Percentiles rank a stretch among this genome's conserved stretches.
Evolutionary conservation across 352 stramenopile species (phyloP).

Genomic region (Pythium rhizo-oryzae): DNA sequence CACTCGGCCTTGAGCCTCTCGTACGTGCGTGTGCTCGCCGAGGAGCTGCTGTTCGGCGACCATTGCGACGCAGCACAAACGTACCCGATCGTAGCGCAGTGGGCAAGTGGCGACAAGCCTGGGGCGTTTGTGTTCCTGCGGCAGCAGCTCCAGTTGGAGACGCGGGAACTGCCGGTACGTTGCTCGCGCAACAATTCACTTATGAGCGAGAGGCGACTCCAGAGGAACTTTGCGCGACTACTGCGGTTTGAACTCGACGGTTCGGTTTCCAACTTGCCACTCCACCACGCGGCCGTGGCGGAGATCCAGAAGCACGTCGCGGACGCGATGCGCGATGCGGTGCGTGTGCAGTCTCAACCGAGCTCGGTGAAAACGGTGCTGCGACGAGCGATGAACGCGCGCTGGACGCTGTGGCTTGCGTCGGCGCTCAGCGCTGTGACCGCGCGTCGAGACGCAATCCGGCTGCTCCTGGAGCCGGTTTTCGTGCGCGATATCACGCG

Average conservation of each 20-base stretch:
- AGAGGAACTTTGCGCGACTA: background rate
- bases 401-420: slow-evolving; percentile 23
- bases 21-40: slow-evolving; percentile 14
- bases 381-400: slow-evolving; percentile 14
- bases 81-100: slow-evolving; percentile 16
- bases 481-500: slow-evolving; percentile 9
- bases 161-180: background rate
- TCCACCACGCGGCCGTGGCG: background rate
- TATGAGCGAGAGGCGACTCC: background rate
- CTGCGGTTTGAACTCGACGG: slow-evolving; percentile 6
- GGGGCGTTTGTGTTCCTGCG: slow-evolving; percentile 16
- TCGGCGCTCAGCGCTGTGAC: no score
- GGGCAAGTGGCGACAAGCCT: background rate
- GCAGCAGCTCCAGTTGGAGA: slow-evolving; percentile 12
- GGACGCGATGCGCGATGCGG: background rate
- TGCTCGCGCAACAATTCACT: background rate
- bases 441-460: background rate
- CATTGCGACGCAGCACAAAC: background rate
- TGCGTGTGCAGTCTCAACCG: no score
- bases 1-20: slow-evolving; percentile 15
- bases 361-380: no score
- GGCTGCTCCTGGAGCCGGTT: background rate
- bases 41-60: slow-evolving; percentile 10
- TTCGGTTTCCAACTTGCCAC: background rate
- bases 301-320: slow-evolving; percentile 1